Evolutionary conservation across 768 basidiomycete genomes (phyloP).

Genomic region (Termitomyces sp.): DNA sequence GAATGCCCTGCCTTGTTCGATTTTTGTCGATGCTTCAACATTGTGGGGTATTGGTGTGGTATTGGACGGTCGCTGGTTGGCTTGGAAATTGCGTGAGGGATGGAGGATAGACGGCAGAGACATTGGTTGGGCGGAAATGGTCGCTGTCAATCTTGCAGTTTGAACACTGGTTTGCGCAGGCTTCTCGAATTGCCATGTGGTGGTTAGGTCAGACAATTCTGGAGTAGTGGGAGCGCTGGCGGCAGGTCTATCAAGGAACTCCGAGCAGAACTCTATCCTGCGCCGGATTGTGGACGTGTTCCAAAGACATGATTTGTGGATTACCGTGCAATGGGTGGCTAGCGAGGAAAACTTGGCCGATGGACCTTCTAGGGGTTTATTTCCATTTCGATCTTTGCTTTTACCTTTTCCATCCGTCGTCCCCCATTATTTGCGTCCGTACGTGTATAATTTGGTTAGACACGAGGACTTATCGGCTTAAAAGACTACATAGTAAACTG

Average conservation of each 20-base stretch:
- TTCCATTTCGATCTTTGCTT: background rate
- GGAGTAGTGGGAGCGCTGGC: too few species aligned
- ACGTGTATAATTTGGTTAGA: too few species aligned
- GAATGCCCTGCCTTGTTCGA: too few species aligned
- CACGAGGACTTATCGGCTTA: too few species aligned
- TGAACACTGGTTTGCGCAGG: too few species aligned
- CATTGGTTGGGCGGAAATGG: background rate
- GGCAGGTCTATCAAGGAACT: too few species aligned
- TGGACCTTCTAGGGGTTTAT: background rate
- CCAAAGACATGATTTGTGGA: background rate
- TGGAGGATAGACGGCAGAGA: background rate
- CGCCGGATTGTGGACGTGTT: background rate
- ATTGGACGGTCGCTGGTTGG: background rate
- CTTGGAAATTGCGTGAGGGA: background rate
- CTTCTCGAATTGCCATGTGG: too few species aligned
- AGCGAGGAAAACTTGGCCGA: background rate
- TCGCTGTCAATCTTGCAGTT: background rate
- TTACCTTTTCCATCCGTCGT: background rate
- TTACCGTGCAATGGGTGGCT: background rate
- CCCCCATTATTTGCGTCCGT: background rate
- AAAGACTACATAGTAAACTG: too few species aligned
- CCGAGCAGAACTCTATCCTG: background rate
- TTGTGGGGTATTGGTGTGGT: background rate
- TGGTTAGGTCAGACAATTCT: too few species aligned
- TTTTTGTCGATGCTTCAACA: background rate